These are phyloP conservation scores for Sporothrix globosa DNA, from an alignment of 2,329 filamentous ascomycete species.

Conservation along the genomic window DNA sequence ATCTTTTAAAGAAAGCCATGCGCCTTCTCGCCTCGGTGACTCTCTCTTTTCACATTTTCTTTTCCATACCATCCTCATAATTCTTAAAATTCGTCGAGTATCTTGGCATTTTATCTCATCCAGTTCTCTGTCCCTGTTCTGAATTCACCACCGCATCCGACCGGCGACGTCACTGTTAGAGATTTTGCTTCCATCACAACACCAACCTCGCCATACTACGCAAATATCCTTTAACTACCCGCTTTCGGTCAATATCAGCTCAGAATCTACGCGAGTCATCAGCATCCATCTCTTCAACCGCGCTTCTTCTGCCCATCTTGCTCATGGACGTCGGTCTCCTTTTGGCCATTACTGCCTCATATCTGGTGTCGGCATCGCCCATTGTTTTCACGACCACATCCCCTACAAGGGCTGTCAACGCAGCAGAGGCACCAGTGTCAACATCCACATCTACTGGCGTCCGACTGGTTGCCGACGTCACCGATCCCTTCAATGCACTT, in stretches of 20 bases:
- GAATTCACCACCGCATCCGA: neutral
- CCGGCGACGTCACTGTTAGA: slow-evolving; percentile 13
- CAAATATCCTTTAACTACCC: too few relatives aligned
- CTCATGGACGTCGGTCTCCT: neutral
- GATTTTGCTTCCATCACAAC: slow-evolving; percentile 4
- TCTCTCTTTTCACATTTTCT: neutral
- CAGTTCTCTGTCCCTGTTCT: neutral
- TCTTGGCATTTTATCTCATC: neutral
- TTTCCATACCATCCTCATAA: neutral
- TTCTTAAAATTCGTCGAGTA: neutral
- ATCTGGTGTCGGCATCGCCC: slow-evolving; percentile 17
- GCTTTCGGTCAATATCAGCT: neutral
- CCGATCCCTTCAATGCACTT: slow-evolving; percentile 21
- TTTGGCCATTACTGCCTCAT: slow-evolving; percentile 7
- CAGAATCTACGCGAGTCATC: neutral
- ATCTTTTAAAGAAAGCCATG: neutral
- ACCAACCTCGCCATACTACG: neutral
- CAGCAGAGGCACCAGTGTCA: neutral
- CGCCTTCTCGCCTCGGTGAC: neutral
- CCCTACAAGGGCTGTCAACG: neutral
- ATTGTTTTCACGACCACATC: neutral
- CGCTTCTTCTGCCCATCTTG: neutral
- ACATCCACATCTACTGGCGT: slow-evolving; percentile 32
- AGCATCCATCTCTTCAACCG: neutral
- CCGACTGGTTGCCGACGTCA: slow-evolving; percentile 13